Evolutionary conservation across 2,329 filamentous ascomycete genomes (phyloP).

Genomic region (Eutypella sp.): DNA sequence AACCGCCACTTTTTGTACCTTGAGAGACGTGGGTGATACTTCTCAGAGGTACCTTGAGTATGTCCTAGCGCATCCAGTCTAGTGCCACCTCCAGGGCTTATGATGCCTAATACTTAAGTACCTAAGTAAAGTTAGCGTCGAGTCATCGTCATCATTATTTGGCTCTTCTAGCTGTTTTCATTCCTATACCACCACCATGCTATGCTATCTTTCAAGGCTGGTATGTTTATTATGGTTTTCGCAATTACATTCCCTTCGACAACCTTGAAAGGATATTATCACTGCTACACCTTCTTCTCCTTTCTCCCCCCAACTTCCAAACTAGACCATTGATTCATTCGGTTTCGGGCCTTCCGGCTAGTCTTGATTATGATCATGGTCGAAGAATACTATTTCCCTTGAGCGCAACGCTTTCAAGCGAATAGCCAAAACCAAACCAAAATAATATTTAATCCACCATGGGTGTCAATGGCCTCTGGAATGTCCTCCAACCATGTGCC

Average conservation of each 20-base stretch:
- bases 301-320: neutral
- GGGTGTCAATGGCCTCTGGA: slow-evolving; percentile 98
- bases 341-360: neutral
- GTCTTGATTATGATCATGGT: neutral
- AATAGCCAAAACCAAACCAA: neutral
- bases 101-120: neutral
- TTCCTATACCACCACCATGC: too few species aligned
- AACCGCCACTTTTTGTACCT: too few species aligned
- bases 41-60: too few species aligned
- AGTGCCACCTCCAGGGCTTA: neutral
- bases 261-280: too few species aligned
- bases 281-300: neutral
- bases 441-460: slow-evolving; percentile 49
- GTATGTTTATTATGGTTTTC: too few species aligned
- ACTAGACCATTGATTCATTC: neutral
- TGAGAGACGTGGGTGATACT: too few species aligned
- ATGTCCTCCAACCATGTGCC: slow-evolving; percentile 88
- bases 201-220: too few species aligned
- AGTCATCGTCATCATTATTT: slow-evolving; percentile 16
- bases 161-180: neutral
- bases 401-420: too few species aligned
- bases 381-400: neutral
- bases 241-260: neutral
- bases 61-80: neutral
- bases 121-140: slow-evolving; percentile 3